Evolutionary conservation across 2,329 filamentous ascomycete genomes (phyloP).

Genomic region (Xylaria sp.): DNA sequence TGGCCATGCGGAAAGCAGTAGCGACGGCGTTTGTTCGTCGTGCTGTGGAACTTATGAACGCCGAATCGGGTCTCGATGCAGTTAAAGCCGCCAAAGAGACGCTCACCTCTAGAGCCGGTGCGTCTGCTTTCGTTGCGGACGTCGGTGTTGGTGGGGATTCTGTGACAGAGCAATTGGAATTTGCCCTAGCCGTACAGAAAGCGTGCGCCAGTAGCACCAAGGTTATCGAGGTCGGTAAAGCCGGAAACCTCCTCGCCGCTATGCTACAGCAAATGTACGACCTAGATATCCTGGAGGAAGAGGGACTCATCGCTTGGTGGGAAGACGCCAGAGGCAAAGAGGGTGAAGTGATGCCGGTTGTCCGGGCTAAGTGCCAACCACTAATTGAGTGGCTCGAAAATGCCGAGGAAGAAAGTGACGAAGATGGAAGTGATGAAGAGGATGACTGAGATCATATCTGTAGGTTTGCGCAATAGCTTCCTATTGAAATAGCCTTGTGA

Average conservation of each 20-base stretch:
- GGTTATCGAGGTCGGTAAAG: constrained; percentile 62
- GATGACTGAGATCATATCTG: constrained; percentile 41
- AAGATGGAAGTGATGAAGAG: constrained; percentile 75
- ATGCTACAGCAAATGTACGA: constrained; percentile 87
- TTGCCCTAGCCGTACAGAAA: constrained; percentile 83
- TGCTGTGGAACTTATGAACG: constrained; percentile 73
- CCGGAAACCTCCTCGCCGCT: constrained; percentile 76
- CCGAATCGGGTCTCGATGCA: constrained; percentile 65
- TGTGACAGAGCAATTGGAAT: constrained; percentile 83
- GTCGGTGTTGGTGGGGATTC: constrained; percentile 73
- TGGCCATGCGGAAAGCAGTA: constrained; percentile 87
- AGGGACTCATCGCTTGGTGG: constrained; percentile 92
- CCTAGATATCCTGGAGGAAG: constrained; percentile 86
- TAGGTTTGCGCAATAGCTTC: neutral
- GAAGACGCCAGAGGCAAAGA: constrained; percentile 74
- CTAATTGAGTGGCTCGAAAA: constrained; percentile 88
- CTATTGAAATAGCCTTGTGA: constrained; percentile 1
- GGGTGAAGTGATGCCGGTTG: constrained; percentile 73
- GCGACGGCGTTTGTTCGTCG: constrained; percentile 86
- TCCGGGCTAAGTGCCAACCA: constrained; percentile 78
- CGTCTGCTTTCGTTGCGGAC: constrained; percentile 66
- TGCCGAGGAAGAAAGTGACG: constrained; percentile 76
- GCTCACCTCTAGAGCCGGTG: constrained; percentile 65
- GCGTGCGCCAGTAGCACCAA: constrained; percentile 76
- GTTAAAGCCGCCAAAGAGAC: constrained; percentile 72